Evolutionary conservation across 768 basidiomycete genomes (phyloP).

Genomic region (Russula sp.): DNA sequence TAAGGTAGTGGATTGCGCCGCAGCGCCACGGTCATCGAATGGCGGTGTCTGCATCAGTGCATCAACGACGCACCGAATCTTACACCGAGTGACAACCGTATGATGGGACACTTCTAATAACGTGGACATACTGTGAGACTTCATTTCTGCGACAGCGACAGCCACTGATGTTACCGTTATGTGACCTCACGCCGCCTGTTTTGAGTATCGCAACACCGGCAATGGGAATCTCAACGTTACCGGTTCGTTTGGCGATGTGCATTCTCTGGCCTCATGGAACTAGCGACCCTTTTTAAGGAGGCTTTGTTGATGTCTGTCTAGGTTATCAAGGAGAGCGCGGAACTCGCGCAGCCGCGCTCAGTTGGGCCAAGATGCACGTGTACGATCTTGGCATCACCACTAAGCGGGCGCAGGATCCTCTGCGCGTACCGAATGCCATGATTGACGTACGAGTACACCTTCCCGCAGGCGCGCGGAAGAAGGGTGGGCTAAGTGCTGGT

Average conservation of each 20-base stretch:
- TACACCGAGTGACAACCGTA: no score
- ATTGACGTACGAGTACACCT: constrained; percentile 88
- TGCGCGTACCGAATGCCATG: constrained; percentile 59
- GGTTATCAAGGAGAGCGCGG: constrained; percentile 84
- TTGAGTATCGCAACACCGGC: constrained; percentile 82
- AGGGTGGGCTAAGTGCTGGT: constrained; percentile 90
- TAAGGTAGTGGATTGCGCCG: neutral
- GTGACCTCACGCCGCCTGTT: constrained; percentile 47
- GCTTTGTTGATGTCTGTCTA: neutral
- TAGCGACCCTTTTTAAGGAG: neutral
- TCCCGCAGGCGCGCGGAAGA: constrained; percentile 87
- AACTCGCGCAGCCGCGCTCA: constrained; percentile 61
- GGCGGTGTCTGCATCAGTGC: neutral
- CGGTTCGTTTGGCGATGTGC: constrained; percentile 76
- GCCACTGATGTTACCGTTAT: neutral
- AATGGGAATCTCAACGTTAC: constrained; percentile 73
- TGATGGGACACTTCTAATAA: neutral
- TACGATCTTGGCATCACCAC: constrained; percentile 77
- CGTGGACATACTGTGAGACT: neutral
- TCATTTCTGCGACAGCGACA: neutral
- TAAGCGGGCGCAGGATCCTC: constrained; percentile 63
- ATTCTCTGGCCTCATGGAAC: constrained; percentile 25
- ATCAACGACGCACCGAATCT: neutral
- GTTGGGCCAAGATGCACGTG: constrained; percentile 89
- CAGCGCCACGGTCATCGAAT: neutral